phyloP scores from a whole-genome alignment of 805 yeast genomes.

The Metschnikowia koreensis region DNA sequence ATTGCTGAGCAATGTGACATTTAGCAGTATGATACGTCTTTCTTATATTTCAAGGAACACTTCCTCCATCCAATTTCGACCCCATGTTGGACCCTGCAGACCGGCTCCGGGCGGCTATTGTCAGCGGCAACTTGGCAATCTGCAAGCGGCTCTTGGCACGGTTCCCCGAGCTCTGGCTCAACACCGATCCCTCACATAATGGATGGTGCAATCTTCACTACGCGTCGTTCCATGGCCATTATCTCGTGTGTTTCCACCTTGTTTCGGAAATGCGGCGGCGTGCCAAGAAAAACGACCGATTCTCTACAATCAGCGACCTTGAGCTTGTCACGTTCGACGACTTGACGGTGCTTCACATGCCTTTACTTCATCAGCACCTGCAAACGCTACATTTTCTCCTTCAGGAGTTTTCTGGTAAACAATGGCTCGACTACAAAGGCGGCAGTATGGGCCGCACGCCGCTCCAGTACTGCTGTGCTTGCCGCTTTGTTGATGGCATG shows the following conservation, averaged over 20 bases:
- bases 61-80: too few relatives aligned
- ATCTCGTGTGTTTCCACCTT: slow-evolving; percentile 60
- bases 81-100: slow-evolving; percentile 59
- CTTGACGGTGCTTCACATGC: slow-evolving; percentile 69
- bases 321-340: slow-evolving; percentile 50
- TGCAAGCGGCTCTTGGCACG: slow-evolving; percentile 64
- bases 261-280: slow-evolving; percentile 40
- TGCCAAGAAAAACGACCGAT: not conserved
- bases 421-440: slow-evolving; percentile 55
- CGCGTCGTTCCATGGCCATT: slow-evolving; percentile 72
- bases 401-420: slow-evolving; percentile 40
- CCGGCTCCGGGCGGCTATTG: slow-evolving; percentile 68
- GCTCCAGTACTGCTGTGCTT: slow-evolving; percentile 62
- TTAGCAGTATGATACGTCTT: not conserved
- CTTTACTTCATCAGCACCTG: slow-evolving; percentile 56
- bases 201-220: slow-evolving; percentile 88
- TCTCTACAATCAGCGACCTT: slow-evolving; percentile 9
- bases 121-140: slow-evolving; percentile 58
- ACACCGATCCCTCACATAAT: slow-evolving; percentile 57
- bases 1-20: too few relatives aligned
- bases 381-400: slow-evolving; percentile 73
- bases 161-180: slow-evolving; percentile 66
- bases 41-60: not conserved
- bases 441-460: slow-evolving; percentile 53
- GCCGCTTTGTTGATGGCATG: slow-evolving; percentile 62